These are phyloP conservation scores for Rhodotorula sp. DNA, from an alignment of 1,284 basidiomycete genomes.

Conservation along the genomic window DNA sequence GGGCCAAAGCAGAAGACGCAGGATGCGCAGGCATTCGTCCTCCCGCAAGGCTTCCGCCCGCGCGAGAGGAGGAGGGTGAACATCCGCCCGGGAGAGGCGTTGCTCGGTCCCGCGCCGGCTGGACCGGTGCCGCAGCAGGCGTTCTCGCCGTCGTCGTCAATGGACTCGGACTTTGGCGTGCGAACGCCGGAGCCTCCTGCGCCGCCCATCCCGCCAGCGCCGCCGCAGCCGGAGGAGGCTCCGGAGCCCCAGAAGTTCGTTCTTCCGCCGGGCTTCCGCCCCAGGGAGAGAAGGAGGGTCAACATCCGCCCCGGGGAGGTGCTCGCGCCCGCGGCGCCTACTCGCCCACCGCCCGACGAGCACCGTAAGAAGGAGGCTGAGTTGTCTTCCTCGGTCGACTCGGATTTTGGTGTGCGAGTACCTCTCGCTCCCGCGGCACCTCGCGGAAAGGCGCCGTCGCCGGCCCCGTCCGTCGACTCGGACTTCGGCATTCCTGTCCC, in stretches of 20 bases:
- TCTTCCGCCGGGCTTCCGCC: constrained; percentile 9
- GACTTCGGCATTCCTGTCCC: too few relatives aligned
- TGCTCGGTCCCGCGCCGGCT: background rate
- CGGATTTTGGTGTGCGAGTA: too few relatives aligned
- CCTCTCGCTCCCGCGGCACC: too few relatives aligned
- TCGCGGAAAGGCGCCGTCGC: background rate
- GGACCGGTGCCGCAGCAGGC: background rate
- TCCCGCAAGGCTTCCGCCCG: constrained; percentile 13
- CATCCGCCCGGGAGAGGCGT: background rate
- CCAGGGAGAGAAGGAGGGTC: constrained; percentile 32
- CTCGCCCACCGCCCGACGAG: too few relatives aligned
- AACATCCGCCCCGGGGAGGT: background rate
- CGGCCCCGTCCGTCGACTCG: too few relatives aligned
- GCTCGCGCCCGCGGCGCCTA: too few relatives aligned
- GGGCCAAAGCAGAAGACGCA: background rate
- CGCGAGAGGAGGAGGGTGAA: constrained; percentile 29
- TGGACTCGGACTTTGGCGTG: constrained; percentile 13
- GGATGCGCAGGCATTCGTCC: constrained; percentile 3
- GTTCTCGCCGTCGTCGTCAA: background rate
- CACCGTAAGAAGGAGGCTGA: too few relatives aligned
- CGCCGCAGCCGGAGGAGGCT: too few relatives aligned
- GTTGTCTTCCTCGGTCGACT: too few relatives aligned
- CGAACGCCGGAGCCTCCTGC: background rate
- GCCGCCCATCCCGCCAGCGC: background rate
- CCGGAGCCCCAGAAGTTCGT: constrained; percentile 1